Evolutionary conservation across 345 rosid genomes (phyloP).

Genomic region (Lagerstroemia speciosa): DNA sequence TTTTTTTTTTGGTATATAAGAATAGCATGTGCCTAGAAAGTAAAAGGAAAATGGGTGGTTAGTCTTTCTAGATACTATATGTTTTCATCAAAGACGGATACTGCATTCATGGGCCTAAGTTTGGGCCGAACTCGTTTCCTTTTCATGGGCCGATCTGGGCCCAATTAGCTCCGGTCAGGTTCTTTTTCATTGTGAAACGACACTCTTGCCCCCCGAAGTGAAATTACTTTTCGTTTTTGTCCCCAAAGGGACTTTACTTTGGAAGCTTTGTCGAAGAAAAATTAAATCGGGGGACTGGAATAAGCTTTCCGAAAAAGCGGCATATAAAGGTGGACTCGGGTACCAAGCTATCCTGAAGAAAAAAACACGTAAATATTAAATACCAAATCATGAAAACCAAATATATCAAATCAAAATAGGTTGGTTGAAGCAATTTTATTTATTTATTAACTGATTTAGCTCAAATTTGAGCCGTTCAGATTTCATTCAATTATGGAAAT

Average conservation of each 20-base stretch:
- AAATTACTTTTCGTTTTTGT: not conserved
- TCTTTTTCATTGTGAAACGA: not conserved
- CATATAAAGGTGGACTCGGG: slow-evolving; percentile 9
- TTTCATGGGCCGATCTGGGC: not conserved
- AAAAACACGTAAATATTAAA: not conserved
- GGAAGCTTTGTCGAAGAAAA: not conserved
- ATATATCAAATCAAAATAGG: too few relatives aligned
- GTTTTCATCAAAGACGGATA: too few relatives aligned
- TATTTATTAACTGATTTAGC: too few relatives aligned
- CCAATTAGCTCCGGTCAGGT: not conserved
- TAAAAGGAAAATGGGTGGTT: too few relatives aligned
- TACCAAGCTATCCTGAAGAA: slow-evolving; percentile 17
- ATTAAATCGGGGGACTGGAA: not conserved
- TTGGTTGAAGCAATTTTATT: too few relatives aligned
- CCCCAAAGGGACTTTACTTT: not conserved
- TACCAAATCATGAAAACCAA: too few relatives aligned
- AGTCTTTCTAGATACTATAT: too few relatives aligned
- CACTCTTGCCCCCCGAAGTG: not conserved
- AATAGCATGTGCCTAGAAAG: too few relatives aligned
- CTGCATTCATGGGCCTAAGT: not conserved
- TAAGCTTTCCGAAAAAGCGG: slow-evolving; percentile 7
- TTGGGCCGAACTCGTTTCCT: not conserved
- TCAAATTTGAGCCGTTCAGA: too few relatives aligned
- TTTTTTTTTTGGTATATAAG: too few relatives aligned
- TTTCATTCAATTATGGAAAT: too few relatives aligned